Base-by-base conservation (phyloP, 2,329 filamentous ascomycete species). In the Paracoccidioides brasiliensis region DNA sequence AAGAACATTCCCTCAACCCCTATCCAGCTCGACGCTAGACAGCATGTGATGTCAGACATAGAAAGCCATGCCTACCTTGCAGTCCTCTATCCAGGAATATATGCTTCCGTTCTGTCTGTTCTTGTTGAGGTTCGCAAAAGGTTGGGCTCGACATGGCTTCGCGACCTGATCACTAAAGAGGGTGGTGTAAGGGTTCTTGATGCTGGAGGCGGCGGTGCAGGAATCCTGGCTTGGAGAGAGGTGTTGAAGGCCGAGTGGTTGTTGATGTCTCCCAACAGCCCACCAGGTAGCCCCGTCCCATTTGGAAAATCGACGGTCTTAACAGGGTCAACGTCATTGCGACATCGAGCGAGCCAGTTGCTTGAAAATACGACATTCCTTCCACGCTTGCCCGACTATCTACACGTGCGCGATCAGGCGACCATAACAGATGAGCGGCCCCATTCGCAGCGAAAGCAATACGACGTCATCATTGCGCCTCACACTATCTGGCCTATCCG, bases 291-390 rank as follows among this genome's bases (percentile, higher is more conserved):
- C 1, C 66, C 70, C 0, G 67, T 75, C 1, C 80, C 83, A 0
- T 76, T 79, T 3, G 87, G 88, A 1, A 89, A 85, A 67, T 85
- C 86, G 54, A 90, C 88, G 0, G 90, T 95, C 1, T 73, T 97
- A 3, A 82, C 87, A 2, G 89, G 84, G 0, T 86, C 88, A 0
- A 81, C 89, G 59, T 74, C 82, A 2, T 75, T 98, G 33, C 82
- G 90, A 15, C 77, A 86, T 55, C 85, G 90, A 37, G 77, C 89
- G 30, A 88, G 89, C 61, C 77, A 76, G 15, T 80, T 97, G 59
- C 74, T 98, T 10, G 80, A 94, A 41, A 85, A 96, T 67, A 97
- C 93, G 0, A 94, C 87, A 0, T 96, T 98, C 66, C 77, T 98
- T 6, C 90, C 91, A 6, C 83, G 90, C 3, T 74, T 97, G n/a